Evolutionary conservation across 2,329 filamentous ascomycete genomes (phyloP).

Genomic region (Xylaria arbuscula): DNA sequence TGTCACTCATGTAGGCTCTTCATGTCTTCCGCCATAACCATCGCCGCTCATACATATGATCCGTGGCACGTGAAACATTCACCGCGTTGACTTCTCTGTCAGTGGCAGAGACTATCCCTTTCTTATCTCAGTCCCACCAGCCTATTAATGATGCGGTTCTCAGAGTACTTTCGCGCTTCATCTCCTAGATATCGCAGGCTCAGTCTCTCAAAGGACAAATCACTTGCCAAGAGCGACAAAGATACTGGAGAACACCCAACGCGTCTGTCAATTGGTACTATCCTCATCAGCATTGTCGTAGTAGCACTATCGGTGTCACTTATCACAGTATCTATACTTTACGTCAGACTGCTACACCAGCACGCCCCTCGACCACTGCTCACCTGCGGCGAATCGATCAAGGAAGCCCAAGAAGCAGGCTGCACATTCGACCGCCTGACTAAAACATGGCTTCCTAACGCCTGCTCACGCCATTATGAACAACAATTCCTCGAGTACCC

Average conservation of each 20-base stretch:
- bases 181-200: conserved; percentile 19
- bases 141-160: conserved; percentile 8
- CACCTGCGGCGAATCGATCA: conserved; percentile 25
- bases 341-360: conserved; percentile 20
- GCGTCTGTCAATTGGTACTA: neutral
- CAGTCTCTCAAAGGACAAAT: conserved; percentile 21
- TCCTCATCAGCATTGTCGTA: neutral
- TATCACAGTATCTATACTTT: conserved; percentile 15
- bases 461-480: conserved; percentile 27
- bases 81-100: neutral
- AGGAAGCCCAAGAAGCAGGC: conserved; percentile 21
- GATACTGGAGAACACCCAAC: neutral
- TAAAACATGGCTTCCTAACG: conserved; percentile 27
- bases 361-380: conserved; percentile 13
- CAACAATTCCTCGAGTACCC: conserved; percentile 25
- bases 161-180: neutral
- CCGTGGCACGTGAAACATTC: no score
- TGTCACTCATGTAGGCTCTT: neutral
- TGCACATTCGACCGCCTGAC: conserved; percentile 34
- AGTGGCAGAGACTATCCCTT: neutral
- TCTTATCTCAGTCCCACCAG: neutral
- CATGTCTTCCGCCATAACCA: neutral
- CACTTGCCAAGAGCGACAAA: conserved; percentile 1
- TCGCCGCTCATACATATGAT: neutral
- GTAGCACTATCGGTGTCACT: conserved; percentile 14